A percentile compares a stretch with the other conserved stretches of the same genome.
These are phyloP conservation scores for Nematodospora valgi DNA, from an alignment of 805 yeast species.

Conservation along the genomic window DNA sequence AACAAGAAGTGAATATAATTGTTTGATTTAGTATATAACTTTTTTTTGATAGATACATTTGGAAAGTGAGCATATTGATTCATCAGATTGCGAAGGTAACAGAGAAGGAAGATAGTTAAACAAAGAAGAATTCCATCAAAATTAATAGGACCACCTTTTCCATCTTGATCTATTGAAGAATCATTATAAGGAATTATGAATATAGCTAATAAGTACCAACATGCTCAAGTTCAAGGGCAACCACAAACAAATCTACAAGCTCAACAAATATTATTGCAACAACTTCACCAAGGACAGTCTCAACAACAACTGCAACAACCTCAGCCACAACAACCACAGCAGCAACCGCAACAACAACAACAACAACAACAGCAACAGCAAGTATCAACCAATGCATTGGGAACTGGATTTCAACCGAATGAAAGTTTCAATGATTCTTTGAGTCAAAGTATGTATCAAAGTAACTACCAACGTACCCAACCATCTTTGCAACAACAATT, in stretches of 20 bases:
- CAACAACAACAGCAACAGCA: constrained; percentile 30
- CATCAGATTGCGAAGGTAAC: too few species aligned
- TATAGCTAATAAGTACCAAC: constrained; percentile 39
- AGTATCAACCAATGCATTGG: constrained; percentile 9
- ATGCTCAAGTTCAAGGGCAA: constrained; percentile 24
- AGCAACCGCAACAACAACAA: constrained; percentile 24
- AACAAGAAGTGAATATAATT: too few species aligned
- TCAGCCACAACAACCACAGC: constrained; percentile 31
- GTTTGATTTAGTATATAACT: too few species aligned
- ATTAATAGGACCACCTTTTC: too few species aligned
- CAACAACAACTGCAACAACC: constrained; percentile 25
- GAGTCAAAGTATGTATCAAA: constrained; percentile 16
- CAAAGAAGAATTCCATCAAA: too few species aligned
- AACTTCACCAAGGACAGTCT: constrained; percentile 37
- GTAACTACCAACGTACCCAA: constrained; percentile 20
- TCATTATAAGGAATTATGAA: too few species aligned
- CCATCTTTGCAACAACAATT: constrained; percentile 18
- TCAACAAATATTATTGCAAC: constrained; percentile 41
- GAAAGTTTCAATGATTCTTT: constrained; percentile 15
- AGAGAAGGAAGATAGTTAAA: too few species aligned
- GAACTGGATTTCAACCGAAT: constrained; percentile 12
- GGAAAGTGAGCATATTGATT: too few species aligned
- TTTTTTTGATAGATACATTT: too few species aligned
- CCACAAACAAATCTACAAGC: constrained; percentile 37
- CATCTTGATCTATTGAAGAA: too few species aligned